These are phyloP conservation scores for Buddleja alternifolia DNA, from an alignment of 257 asterid species.

Conservation along the genomic window DNA sequence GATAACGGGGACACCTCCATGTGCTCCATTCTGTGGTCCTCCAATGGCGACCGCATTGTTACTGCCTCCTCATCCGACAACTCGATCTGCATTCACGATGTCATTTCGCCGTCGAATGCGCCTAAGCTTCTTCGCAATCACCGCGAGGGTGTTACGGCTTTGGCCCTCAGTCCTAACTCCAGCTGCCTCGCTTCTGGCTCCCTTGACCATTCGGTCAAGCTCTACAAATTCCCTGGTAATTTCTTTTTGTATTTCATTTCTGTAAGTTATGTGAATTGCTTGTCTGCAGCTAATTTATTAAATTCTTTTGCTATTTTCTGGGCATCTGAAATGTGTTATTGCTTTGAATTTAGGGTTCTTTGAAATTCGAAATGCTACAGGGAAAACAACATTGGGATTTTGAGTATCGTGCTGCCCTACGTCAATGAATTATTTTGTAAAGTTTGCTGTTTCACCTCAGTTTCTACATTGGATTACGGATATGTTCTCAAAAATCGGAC, in stretches of 20 bases:
- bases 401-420: not conserved
- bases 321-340: not conserved
- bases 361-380: not conserved
- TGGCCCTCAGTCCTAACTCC: slow-evolving; percentile 78
- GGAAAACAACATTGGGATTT: not conserved
- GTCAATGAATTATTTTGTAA: not conserved
- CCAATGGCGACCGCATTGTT: slow-evolving; percentile 65
- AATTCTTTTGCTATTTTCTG: not conserved
- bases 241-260: not conserved
- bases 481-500: not conserved
- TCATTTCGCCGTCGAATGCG: slow-evolving; percentile 51
- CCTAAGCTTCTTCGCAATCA: slow-evolving; percentile 75
- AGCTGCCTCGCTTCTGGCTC: slow-evolving; percentile 97
- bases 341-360: slow-evolving; percentile 18
- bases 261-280: not conserved
- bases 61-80: slow-evolving; percentile 84
- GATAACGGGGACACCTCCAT: slow-evolving; percentile 38
- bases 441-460: not conserved
- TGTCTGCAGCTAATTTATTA: not conserved
- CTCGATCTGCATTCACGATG: slow-evolving; percentile 79
- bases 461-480: not conserved
- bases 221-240: slow-evolving; percentile 88
- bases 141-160: slow-evolving; percentile 84
- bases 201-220: slow-evolving; percentile 90
- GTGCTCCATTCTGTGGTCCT: slow-evolving; percentile 80